Evolutionary conservation across 805 yeast species (phyloP).

Genomic region (Lipomyces yamadae): DNA sequence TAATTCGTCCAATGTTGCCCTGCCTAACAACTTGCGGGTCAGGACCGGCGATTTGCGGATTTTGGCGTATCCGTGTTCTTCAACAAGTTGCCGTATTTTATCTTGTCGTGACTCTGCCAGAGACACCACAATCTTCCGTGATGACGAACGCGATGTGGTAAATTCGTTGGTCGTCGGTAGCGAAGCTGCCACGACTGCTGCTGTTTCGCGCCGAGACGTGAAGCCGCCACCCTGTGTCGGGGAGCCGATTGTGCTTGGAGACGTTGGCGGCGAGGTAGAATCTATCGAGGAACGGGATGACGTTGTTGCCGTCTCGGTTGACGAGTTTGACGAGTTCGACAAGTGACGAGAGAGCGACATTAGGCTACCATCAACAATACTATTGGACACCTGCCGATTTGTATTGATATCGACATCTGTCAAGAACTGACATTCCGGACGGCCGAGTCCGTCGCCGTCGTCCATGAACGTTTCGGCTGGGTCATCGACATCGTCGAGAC

Average conservation of each 20-base stretch:
- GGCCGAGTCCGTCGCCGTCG: not conserved
- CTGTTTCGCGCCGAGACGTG: not conserved
- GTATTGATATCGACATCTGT: not conserved
- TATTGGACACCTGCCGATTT: not conserved
- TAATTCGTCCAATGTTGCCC: not conserved
- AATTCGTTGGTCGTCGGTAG: not conserved
- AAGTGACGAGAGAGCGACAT: not conserved
- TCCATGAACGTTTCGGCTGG: not conserved
- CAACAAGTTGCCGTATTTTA: not conserved
- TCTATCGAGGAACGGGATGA: not conserved
- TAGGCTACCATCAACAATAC: not conserved
- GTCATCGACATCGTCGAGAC: not conserved
- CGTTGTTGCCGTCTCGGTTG: not conserved
- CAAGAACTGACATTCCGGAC: no score
- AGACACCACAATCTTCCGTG: not conserved
- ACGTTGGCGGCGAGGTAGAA: not conserved
- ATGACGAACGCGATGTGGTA: not conserved
- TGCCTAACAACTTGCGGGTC: not conserved
- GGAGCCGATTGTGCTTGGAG: not conserved
- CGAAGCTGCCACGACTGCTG: not conserved
- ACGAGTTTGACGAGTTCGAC: not conserved
- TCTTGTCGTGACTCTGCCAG: not conserved
- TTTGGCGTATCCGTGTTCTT: not conserved
- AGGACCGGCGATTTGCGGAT: conserved; percentile 1
- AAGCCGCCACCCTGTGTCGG: not conserved